Conservation (phyloP, 768 basidiomycete species). For the Botryobasidium botryosum region DNA sequence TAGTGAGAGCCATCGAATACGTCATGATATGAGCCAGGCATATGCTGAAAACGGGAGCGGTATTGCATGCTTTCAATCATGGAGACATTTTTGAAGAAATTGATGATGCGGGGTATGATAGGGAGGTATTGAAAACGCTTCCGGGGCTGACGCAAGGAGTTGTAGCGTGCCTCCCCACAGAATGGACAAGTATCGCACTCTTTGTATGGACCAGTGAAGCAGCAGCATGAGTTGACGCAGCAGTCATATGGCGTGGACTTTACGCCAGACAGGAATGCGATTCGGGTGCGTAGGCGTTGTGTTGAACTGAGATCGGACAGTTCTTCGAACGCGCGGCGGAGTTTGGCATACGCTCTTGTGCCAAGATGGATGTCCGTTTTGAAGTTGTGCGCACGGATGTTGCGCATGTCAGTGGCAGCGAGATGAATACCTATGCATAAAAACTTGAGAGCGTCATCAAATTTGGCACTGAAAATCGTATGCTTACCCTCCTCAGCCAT, state of each 20-base stretch:
- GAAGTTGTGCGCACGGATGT: too few species aligned
- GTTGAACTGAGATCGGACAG: too few species aligned
- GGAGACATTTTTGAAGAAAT: slow-evolving; percentile 13
- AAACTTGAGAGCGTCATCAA: too few species aligned
- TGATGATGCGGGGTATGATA: slow-evolving; percentile 23
- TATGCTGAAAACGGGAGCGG: slow-evolving; percentile 15
- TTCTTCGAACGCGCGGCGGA: too few species aligned
- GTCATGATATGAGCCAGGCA: slow-evolving; percentile 18
- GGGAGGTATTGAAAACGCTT: slow-evolving; percentile 24
- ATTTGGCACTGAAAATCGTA: too few species aligned
- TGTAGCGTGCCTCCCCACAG: background rate
- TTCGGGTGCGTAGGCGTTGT: too few species aligned
- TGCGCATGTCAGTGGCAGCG: too few species aligned
- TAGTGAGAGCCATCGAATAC: slow-evolving; percentile 25
- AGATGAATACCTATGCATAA: too few species aligned
- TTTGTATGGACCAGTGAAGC: background rate
- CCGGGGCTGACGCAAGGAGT: background rate
- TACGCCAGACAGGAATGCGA: slow-evolving; percentile 14
- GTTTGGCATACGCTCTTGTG: too few species aligned
- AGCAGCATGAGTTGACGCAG: background rate
- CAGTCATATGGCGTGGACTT: slow-evolving; percentile 15
- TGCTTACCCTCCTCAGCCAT: too few species aligned
- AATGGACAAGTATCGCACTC: background rate
- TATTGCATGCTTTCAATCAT: slow-evolving; percentile 20
- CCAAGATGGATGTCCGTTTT: too few species aligned